Percentiles rank a stretch among this genome's conserved stretches.
Evolutionary conservation across 73 alveolate species (phyloP).

Genomic region (Paraurostyla sp.): DNA sequence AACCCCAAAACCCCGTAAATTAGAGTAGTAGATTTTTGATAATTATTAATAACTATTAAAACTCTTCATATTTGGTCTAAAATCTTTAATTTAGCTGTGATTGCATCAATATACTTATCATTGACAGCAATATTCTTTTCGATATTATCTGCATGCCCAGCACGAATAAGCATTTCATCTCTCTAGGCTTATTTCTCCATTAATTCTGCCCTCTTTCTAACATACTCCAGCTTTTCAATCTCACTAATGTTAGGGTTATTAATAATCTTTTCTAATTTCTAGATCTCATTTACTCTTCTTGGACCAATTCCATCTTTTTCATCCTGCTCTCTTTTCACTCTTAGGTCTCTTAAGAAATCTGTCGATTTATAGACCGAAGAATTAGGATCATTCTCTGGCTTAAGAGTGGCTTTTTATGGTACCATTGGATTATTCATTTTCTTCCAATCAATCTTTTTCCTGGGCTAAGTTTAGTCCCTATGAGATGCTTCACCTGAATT

Average conservation of each 20-base stretch:
- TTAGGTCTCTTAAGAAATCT: constrained; percentile 35
- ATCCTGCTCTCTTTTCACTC: constrained; percentile 38
- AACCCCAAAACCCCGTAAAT: too few relatives aligned
- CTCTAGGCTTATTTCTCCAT: constrained; percentile 9
- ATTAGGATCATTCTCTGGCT: too few relatives aligned
- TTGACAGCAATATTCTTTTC: constrained; percentile 38
- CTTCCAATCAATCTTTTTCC: background rate
- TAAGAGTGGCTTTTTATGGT: too few relatives aligned
- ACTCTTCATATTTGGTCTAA: constrained; percentile 23
- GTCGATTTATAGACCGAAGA: background rate
- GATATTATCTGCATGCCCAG: constrained; percentile 5
- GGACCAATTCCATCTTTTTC: constrained; percentile 37
- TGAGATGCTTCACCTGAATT: too few relatives aligned
- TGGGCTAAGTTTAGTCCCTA: too few relatives aligned
- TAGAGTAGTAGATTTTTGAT: too few relatives aligned
- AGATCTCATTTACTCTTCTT: background rate
- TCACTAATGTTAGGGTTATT: background rate
- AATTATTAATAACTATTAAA: background rate
- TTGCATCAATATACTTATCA: constrained; percentile 53
- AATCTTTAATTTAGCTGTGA: constrained; percentile 49
- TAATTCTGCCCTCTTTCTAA: constrained; percentile 4
- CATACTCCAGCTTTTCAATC: background rate
- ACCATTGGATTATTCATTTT: background rate
- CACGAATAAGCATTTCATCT: constrained; percentile 7
- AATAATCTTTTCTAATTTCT: constrained; percentile 6